phyloP scores from a whole-genome alignment of 768 basidiomycete genomes.

The Hebeloma cylindrosporum region DNA sequence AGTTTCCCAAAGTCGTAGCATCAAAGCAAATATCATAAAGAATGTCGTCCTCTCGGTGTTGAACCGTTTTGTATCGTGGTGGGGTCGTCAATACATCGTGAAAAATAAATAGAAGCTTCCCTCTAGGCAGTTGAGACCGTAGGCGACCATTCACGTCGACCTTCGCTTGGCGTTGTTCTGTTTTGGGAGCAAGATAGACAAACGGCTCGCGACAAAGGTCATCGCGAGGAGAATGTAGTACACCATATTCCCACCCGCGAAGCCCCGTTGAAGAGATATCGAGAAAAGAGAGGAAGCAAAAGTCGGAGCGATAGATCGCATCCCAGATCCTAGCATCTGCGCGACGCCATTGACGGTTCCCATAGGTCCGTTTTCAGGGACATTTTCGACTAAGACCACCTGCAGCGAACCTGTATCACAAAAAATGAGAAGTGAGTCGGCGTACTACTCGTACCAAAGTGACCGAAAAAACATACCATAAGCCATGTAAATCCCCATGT shows the following conservation, averaged over 20 bases:
- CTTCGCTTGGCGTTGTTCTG: slow-evolving; percentile 13
- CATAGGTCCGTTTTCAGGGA: slow-evolving; percentile 40
- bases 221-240: slow-evolving; percentile 36
- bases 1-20: too few relatives aligned
- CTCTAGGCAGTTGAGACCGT: too few relatives aligned
- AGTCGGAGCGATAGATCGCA: slow-evolving; percentile 53
- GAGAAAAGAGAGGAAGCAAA: slow-evolving; percentile 59
- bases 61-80: too few relatives aligned
- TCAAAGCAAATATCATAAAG: too few relatives aligned
- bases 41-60: too few relatives aligned
- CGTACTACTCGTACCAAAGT: neutral
- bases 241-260: slow-evolving; percentile 47
- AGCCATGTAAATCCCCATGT: slow-evolving; percentile 29
- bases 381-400: slow-evolving; percentile 43
- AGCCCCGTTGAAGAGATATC: slow-evolving; percentile 42
- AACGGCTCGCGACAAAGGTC: slow-evolving; percentile 26
- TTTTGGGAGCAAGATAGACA: slow-evolving; percentile 26
- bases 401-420: slow-evolving; percentile 45
- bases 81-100: too few relatives aligned
- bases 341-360: slow-evolving; percentile 56
- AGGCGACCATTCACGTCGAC: too few relatives aligned
- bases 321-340: slow-evolving; percentile 49
- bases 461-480: slow-evolving; percentile 32
- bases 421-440: slow-evolving; percentile 3
- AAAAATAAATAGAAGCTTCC: too few relatives aligned